A percentile compares a stretch with the other conserved stretches of the same genome.
Conservation (phyloP, 148 eudicot genomes). For the Persicaria tinctoria region DNA sequence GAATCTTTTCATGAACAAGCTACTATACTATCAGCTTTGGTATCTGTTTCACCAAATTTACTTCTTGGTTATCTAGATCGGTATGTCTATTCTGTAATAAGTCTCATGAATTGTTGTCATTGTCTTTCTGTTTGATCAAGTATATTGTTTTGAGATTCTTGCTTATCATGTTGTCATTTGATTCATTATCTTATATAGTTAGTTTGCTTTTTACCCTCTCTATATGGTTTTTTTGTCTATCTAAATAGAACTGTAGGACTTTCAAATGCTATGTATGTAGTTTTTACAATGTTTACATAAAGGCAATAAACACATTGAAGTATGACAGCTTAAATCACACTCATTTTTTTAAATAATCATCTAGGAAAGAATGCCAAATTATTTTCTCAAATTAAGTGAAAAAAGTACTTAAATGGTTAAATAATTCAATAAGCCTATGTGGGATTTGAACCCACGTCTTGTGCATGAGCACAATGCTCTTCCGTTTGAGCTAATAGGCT, state of each 20-base stretch:
- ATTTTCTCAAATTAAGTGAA: no score
- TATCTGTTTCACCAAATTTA: slow-evolving; percentile 70
- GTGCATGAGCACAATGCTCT: no score
- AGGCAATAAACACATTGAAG: no score
- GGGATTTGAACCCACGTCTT: no score
- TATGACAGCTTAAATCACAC: no score
- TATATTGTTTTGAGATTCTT: not conserved
- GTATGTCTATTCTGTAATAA: slow-evolving; percentile 28
- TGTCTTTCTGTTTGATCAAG: not conserved
- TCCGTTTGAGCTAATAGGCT: no score
- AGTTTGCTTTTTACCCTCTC: not conserved
- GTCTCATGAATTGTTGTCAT: not conserved
- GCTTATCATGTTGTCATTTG: not conserved
- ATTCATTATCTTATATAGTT: not conserved
- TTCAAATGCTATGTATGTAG: not conserved
- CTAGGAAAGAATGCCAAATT: no score
- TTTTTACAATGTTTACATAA: not conserved
- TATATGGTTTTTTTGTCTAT: not conserved
- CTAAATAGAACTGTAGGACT: not conserved
- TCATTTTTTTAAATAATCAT: no score
- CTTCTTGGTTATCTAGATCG: slow-evolving; percentile 96
- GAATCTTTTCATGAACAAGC: slow-evolving; percentile 92
- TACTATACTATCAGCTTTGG: slow-evolving; percentile 74
- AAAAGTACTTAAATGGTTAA: no score
- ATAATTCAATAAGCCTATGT: no score